These are phyloP conservation scores for Hypoxylon trugodes DNA, from an alignment of 495 filamentous ascomycete species.

Conservation along the genomic window DNA sequence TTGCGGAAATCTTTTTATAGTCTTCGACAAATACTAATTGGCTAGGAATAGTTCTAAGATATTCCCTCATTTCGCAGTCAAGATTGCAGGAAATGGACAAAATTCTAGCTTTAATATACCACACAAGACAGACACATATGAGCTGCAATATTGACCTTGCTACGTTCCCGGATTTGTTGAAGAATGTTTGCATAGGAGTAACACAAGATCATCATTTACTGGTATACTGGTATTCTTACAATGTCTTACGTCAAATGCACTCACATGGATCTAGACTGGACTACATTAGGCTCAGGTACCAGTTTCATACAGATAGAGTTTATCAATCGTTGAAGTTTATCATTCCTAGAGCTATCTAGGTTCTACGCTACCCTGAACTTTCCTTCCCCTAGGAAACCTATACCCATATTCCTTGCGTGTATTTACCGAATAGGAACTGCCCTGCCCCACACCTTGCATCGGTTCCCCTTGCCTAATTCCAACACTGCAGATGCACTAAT, in stretches of 20 bases:
- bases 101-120: neutral
- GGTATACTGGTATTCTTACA: too few relatives aligned
- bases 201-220: too few relatives aligned
- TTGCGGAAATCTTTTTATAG: neutral
- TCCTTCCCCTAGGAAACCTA: neutral
- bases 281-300: too few relatives aligned
- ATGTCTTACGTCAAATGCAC: too few relatives aligned
- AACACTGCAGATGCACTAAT: neutral
- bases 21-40: too few relatives aligned
- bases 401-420: slow-evolving; percentile 8
- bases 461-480: slow-evolving; percentile 17
- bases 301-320: too few relatives aligned
- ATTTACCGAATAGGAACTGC: slow-evolving; percentile 21
- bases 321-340: too few relatives aligned
- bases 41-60: too few relatives aligned
- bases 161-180: neutral
- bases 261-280: too few relatives aligned
- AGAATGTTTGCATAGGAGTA: too few relatives aligned
- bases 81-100: neutral
- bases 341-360: neutral
- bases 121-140: neutral
- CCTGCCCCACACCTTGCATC: slow-evolving; percentile 11
- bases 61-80: too few relatives aligned
- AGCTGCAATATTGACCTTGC: neutral
- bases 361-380: slow-evolving; percentile 1